Evolutionary conservation across 2,329 filamentous ascomycete species (phyloP), one percentile per base, ranked within the genome.

Genomic region (Davidsoniella virescens): DNA sequence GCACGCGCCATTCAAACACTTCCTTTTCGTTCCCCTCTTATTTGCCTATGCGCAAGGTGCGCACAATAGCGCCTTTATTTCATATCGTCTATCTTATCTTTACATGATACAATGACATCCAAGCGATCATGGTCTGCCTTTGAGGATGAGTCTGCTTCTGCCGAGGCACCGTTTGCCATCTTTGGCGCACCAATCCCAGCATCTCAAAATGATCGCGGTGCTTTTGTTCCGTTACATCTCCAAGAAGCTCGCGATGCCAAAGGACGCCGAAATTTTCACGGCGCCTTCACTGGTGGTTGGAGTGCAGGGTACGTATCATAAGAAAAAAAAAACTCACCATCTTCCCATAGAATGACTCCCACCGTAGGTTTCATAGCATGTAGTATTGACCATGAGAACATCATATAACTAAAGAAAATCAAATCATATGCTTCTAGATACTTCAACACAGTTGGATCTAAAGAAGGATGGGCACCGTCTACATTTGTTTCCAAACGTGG

Each of bases 391-490:
- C 16, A 36, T 18, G 23, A 20, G 38, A 33, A 5, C 36, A 20
- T 16, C 41, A 20, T 47, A 20, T 44, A 52, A 47, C 55, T 57
- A 58, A 59, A 57, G 54, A 58, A 18, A 29, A 40, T 20, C 4
- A 20, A 58, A 20, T n/a, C 12, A 39, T 25, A 17, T 14, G 16
- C 4, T 36, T 25, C 14, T 64, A 90, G 86, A 57, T 95, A 96
- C 67, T 96, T 92, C 68, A 98, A 98, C 63, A 94, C 88, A 4
- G 92, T 96, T 57, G 92, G 92, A 49, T 95, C 90, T 51, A 96
- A 96, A 65, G 90, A 98, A 71, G 92, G 92, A 68, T 98, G 90
- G 90, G 82, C 86, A 0, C 92, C 92, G 2, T 80, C 86, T 18
- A 83, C 85, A 0, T 98, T 96, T 63, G 81, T 94, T 8, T 96